These are phyloP conservation scores for Teratosphaeria zuluensis DNA, from an alignment of 2,329 filamentous ascomycete species.

Conservation along the genomic window DNA sequence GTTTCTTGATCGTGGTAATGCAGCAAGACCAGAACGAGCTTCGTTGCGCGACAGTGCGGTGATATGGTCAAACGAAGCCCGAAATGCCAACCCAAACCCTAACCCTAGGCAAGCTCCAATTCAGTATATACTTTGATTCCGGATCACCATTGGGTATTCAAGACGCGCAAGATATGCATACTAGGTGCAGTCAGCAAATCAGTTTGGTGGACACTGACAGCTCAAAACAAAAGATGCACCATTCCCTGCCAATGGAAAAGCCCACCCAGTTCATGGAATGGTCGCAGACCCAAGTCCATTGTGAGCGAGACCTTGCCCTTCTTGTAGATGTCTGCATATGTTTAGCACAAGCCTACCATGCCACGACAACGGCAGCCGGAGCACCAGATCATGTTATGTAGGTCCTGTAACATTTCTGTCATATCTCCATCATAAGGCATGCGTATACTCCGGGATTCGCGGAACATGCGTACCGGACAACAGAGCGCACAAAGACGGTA, in stretches of 20 bases:
- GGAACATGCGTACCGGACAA: neutral
- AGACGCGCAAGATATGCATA: too few relatives aligned
- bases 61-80: neutral
- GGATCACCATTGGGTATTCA: too few relatives aligned
- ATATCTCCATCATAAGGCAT: neutral
- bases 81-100: neutral
- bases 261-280: too few relatives aligned
- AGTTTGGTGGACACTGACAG: too few relatives aligned
- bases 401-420: neutral
- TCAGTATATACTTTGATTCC: neutral
- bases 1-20: neutral
- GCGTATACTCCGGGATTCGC: neutral
- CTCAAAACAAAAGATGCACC: too few relatives aligned
- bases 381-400: neutral
- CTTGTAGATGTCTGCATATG: too few relatives aligned
- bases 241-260: too few relatives aligned
- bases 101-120: neutral
- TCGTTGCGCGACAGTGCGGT: neutral
- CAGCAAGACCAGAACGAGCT: neutral
- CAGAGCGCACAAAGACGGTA: neutral
- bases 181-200: too few relatives aligned
- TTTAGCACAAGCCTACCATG: neutral
- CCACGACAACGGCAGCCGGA: neutral
- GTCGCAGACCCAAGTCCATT: too few relatives aligned
- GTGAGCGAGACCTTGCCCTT: too few relatives aligned